Percentiles rank a stretch among this genome's conserved stretches.
These are phyloP conservation scores for Cutaneotrichosporon mucoides DNA, from an alignment of 1,284 basidiomycete genomes.

Conservation along the genomic window DNA sequence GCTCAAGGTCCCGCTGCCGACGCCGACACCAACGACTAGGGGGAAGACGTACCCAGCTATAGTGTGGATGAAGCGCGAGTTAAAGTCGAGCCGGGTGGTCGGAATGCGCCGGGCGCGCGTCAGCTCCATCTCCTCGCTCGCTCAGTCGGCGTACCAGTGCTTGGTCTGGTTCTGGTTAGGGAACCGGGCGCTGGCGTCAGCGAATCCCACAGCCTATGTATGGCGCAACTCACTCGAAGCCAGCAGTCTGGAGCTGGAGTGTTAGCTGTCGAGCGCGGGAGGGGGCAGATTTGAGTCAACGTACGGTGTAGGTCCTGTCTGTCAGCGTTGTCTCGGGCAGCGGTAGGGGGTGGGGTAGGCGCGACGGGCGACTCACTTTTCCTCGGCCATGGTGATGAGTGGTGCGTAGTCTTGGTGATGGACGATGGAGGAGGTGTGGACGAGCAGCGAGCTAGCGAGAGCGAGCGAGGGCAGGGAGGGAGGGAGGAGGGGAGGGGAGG, in stretches of 20 bases:
- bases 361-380: conserved; percentile 32
- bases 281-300: conserved; percentile 11
- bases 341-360: background rate
- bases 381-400: conserved; percentile 36
- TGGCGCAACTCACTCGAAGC: conserved; percentile 48
- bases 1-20: too few relatives aligned
- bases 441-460: background rate
- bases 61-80: background rate
- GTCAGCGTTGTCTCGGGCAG: conserved; percentile 8
- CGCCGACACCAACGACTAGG: too few relatives aligned
- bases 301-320: conserved; percentile 45
- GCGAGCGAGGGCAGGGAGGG: background rate
- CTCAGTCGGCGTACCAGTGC: conserved; percentile 66
- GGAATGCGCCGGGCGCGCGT: background rate
- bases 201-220: background rate
- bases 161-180: conserved; percentile 93
- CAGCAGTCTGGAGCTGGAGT: conserved; percentile 49
- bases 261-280: background rate
- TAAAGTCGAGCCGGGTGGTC: background rate
- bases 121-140: background rate
- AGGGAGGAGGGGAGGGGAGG: background rate
- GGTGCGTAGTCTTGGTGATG: conserved; percentile 7
- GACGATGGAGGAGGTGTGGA: background rate
- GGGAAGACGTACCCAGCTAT: conserved; percentile 18
- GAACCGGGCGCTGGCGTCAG: conserved; percentile 67